A percentile compares a stretch with the other conserved stretches of the same genome.
Conservation (phyloP, 2,329 filamentous ascomycete genomes). For the Mycosphaerella sp. region DNA sequence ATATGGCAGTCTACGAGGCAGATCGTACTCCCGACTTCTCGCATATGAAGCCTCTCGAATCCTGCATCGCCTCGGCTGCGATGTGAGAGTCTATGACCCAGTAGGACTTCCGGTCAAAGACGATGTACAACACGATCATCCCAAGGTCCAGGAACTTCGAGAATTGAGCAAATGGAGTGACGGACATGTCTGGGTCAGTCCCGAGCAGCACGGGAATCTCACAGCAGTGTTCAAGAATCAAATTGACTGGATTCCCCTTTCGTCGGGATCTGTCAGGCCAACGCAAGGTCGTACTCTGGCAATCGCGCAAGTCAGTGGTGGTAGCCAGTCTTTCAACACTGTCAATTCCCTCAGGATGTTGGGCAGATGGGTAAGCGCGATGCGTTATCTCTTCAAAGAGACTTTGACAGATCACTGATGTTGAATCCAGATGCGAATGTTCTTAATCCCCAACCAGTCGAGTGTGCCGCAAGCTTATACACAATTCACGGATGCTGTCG, state of each 20-base stretch:
- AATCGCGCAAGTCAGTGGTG: slow-evolving; percentile 57
- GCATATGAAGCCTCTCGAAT: slow-evolving; percentile 56
- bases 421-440: slow-evolving; percentile 24
- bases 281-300: slow-evolving; percentile 60
- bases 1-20: slow-evolving; percentile 53
- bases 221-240: slow-evolving; percentile 64
- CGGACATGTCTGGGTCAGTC: slow-evolving; percentile 59
- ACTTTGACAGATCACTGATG: no score
- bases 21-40: slow-evolving; percentile 56
- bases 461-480: slow-evolving; percentile 59
- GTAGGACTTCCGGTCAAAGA: slow-evolving; percentile 56
- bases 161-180: slow-evolving; percentile 58
- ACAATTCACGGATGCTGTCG: slow-evolving; percentile 49
- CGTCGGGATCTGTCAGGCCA: slow-evolving; percentile 55
- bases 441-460: slow-evolving; percentile 57
- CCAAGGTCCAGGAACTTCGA: slow-evolving; percentile 58
- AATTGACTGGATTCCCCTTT: slow-evolving; percentile 63
- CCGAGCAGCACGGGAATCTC: slow-evolving; percentile 61
- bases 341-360: slow-evolving; percentile 60
- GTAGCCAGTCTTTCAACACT: slow-evolving; percentile 61
- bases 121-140: slow-evolving; percentile 51
- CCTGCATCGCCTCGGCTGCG: slow-evolving; percentile 58
- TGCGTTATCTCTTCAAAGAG: no score
- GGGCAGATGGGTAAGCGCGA: slow-evolving; percentile 48
- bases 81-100: slow-evolving; percentile 58